A percentile compares a stretch with the other conserved stretches of the same genome.
These are phyloP conservation scores for Candolleomyces eurysporus DNA, from an alignment of 768 basidiomycete species.

Conservation along the genomic window DNA sequence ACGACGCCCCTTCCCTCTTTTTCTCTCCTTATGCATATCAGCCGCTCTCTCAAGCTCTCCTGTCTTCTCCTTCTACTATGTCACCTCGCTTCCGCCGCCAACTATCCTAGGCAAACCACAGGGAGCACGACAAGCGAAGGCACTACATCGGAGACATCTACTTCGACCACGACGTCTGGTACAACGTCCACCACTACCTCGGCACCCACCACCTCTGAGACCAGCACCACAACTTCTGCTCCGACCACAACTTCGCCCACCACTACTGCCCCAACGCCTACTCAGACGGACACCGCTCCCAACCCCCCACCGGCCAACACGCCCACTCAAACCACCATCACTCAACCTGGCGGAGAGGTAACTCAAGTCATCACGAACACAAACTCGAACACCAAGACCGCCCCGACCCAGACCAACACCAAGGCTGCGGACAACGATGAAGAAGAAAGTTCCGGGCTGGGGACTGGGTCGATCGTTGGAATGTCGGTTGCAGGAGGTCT, in stretches of 20 bases:
- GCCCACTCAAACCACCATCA: conserved; percentile 2
- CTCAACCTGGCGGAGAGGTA: background rate
- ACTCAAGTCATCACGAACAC: conserved; percentile 19
- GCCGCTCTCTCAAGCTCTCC: conserved; percentile 20
- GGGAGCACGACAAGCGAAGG: background rate
- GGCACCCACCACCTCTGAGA: conserved; percentile 10
- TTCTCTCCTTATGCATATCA: conserved; percentile 13
- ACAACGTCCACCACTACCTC: conserved; percentile 11
- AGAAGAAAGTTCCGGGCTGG: conserved; percentile 37
- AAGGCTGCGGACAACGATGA: conserved; percentile 15
- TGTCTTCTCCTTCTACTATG: background rate
- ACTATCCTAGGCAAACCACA: conserved; percentile 3
- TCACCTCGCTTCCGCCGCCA: conserved; percentile 17
- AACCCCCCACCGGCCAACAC: conserved; percentile 5
- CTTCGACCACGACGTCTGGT: conserved; percentile 11
- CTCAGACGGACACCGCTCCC: conserved; percentile 4
- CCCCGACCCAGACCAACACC: conserved; percentile 21
- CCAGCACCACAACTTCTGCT: conserved; percentile 16
- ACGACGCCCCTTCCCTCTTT: conserved; percentile 9
- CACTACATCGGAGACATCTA: background rate
- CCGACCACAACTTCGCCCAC: conserved; percentile 1
- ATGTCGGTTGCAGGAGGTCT: conserved; percentile 81
- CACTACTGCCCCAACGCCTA: conserved; percentile 6
- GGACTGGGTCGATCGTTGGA: conserved; percentile 75
- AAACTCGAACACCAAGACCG: conserved; percentile 8